Base-by-base conservation (phyloP, 2,329 filamentous ascomycete species). In the Leptographium procerum region DNA sequence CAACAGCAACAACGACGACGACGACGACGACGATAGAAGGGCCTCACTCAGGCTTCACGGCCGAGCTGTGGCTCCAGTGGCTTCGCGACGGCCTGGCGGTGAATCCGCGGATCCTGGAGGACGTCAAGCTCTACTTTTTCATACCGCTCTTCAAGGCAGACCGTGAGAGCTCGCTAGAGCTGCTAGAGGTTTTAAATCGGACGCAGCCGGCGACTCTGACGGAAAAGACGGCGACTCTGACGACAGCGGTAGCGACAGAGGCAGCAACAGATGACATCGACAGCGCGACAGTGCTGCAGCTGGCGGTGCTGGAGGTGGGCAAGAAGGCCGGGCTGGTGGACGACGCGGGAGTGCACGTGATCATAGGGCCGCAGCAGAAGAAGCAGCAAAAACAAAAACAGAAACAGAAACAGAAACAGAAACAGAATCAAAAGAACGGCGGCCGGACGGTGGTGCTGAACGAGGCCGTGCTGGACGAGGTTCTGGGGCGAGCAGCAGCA, bases 261-360 rank as follows among this genome's bases (percentile, higher is more conserved):
- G n/a, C n/a, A n/a, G n/a, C n/a, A n/a, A n/a, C n/a, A n/a, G n/a
- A n/a, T n/a, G n/a, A n/a, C 24, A 69, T 81, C 29, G 76, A 82
- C 57, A 71, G 76, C 16, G 76, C 82, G 56, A 78, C 81, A 0
- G 73, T 84, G 50, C 70, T 89, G 11, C 81, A 84, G 62, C 75
- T 90, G 48, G 79, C 85, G 51, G 80, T 84, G n/a, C 73, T 90
- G 50, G 85, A 89, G 62, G 79, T 84, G 19, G 87, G 84, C 16
- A 89, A 89, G 69, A 87, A 86, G 66, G 73, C 80, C 43, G 86
- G 86, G 1, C 71, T 89, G 22, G 82, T 89, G 1, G 84, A 86
- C 60, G 86, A 89, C 9, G 40, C 40, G 6, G 40, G 40, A 7
- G 40, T n/a, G 19, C 40, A 43, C 40, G 40, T 43, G 24, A 40